A percentile compares a stretch with the other conserved stretches of the same genome.
phyloP scores from a whole-genome alignment of 176 grass and related monocot species.

The Bothriochloa decipiens region DNA sequence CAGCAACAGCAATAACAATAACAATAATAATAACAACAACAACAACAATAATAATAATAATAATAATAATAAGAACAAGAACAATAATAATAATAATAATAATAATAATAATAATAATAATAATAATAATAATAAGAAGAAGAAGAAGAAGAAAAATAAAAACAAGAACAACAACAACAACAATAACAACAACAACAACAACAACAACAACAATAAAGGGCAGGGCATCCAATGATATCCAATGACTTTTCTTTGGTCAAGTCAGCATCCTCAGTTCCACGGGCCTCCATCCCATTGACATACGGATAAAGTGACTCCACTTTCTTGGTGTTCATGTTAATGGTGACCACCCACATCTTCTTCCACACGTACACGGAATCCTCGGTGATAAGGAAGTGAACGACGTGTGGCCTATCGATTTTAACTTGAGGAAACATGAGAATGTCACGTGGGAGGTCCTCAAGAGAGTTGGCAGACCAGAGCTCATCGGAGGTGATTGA shows the following conservation, averaged over 20 bases:
- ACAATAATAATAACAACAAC: too few relatives aligned
- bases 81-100: too few relatives aligned
- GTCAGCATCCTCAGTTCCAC: neutral
- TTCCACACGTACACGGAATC: neutral
- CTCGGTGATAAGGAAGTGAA: neutral
- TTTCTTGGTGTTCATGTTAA: conserved; percentile 12
- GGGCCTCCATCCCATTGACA: neutral
- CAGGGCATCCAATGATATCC: neutral
- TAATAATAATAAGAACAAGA: too few relatives aligned
- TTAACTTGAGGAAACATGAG: conserved; percentile 16
- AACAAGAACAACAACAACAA: too few relatives aligned
- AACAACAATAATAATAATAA: too few relatives aligned
- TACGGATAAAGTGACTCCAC: neutral
- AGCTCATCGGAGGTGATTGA: neutral
- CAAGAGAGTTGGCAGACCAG: neutral
- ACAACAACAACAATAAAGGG: too few relatives aligned
- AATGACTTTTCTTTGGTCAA: neutral
- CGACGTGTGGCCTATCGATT: neutral
- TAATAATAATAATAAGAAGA: too few relatives aligned
- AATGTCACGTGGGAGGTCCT: neutral
- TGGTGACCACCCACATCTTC: conserved; percentile 15
- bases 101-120: too few relatives aligned
- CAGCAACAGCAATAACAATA: too few relatives aligned
- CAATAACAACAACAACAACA: too few relatives aligned
- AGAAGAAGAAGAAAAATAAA: too few relatives aligned